A percentile compares a stretch with the other conserved stretches of the same genome.
phyloP scores from a whole-genome alignment of 164 flowering plant species.

The Vitis cinerea region DNA sequence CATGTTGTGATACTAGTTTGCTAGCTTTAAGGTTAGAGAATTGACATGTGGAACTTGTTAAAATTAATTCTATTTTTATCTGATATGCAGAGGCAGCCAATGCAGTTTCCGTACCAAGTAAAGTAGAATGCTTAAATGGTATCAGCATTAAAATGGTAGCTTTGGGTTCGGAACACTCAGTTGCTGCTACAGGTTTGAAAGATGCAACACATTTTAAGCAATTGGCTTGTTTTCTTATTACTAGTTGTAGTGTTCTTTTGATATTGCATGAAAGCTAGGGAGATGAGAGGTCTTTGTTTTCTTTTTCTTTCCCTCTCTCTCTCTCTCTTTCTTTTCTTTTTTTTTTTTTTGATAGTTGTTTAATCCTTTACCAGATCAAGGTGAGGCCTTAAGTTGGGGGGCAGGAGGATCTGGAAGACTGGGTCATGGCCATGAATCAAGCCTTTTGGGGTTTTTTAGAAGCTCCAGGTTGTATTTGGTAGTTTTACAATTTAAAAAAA shows the following conservation, averaged over 20 bases:
- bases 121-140: conserved; percentile 66
- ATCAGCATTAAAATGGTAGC: conserved; percentile 55
- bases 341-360: neutral
- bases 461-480: conserved; percentile 55
- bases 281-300: no score
- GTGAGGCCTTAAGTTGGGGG: conserved; percentile 90
- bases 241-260: no score
- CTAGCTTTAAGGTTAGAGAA: neutral
- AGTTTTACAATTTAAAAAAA: neutral
- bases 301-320: neutral
- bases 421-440: conserved; percentile 81
- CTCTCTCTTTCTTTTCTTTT: neutral
- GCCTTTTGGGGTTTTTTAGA: conserved; percentile 59
- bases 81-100: conserved; percentile 60
- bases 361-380: conserved; percentile 48
- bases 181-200: conserved; percentile 79
- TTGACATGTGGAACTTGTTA: neutral
- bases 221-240: neutral
- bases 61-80: conserved; percentile 5
- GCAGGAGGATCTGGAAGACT: conserved; percentile 87
- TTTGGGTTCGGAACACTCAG: conserved; percentile 85
- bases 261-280: no score
- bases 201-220: neutral
- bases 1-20: no score
- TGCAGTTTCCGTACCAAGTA: conserved; percentile 51